These are phyloP conservation scores for Corylus americana DNA, from an alignment of 306 rosid species.

Conservation along the genomic window DNA sequence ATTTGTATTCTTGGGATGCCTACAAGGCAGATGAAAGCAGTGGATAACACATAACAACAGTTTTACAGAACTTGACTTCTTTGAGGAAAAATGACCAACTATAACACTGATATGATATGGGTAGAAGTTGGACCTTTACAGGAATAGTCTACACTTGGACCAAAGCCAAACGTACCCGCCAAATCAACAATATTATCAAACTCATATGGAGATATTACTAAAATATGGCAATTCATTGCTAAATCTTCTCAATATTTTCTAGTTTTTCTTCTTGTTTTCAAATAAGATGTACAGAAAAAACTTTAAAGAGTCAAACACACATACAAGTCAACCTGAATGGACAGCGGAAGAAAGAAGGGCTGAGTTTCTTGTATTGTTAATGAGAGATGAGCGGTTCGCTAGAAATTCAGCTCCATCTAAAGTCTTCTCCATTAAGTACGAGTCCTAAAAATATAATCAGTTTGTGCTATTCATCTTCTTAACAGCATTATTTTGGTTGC, in stretches of 20 bases:
- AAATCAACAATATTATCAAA: background rate
- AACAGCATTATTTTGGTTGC: background rate
- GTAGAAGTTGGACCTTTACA: background rate
- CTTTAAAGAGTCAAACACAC: background rate
- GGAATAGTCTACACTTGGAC: background rate
- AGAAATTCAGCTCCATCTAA: background rate
- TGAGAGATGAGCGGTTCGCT: too few species aligned
- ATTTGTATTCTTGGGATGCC: constrained; percentile 95
- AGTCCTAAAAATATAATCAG: background rate
- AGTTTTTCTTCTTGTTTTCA: background rate
- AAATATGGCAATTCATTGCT: background rate
- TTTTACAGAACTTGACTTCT: constrained; percentile 2
- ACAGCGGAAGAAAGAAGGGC: background rate
- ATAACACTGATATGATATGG: background rate
- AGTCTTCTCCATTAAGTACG: background rate
- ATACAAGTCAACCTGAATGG: constrained; percentile 3
- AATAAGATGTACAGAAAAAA: background rate
- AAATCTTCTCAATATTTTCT: background rate
- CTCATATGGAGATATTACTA: background rate
- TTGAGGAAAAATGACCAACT: background rate
- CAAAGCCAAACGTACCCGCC: background rate
- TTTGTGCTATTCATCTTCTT: background rate
- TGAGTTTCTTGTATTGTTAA: too few species aligned
- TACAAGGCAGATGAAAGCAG: constrained; percentile 30
- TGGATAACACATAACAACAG: constrained; percentile 5